Evolutionary conservation across 192 early-diverging fungal genomes (phyloP).

Genomic region (Rhizoclosmatium globosum): DNA sequence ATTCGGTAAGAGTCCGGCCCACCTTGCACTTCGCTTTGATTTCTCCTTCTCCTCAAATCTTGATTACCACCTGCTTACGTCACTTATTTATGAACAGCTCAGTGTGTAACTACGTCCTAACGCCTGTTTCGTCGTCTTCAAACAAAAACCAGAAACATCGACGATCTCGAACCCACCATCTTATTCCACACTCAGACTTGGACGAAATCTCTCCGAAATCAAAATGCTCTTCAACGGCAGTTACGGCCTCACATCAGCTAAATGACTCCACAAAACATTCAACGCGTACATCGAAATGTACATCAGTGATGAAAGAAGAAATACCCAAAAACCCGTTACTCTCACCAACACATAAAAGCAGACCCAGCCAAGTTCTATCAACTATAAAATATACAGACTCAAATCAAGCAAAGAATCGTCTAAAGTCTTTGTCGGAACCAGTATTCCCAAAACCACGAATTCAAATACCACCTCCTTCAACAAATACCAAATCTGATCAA

Average conservation of each 20-base stretch:
- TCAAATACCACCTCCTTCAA: not conserved
- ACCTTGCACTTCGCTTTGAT: no score
- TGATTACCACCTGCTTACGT: no score
- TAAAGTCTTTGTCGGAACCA: not conserved
- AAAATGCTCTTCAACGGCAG: not conserved
- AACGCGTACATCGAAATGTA: no score
- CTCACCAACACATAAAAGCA: no score
- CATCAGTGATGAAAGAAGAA: no score
- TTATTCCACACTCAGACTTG: no score
- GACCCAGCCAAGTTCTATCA: not conserved
- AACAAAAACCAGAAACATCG: not conserved
- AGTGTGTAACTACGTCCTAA: not conserved
- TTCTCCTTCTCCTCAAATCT: no score
- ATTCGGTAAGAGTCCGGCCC: no score
- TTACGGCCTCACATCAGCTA: no score
- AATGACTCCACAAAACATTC: no score
- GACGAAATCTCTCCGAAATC: not conserved
- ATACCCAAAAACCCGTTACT: no score
- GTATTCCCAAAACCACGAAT: not conserved
- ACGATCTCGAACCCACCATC: not conserved
- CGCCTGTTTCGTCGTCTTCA: not conserved
- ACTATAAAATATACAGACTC: slow-evolving; percentile 7
- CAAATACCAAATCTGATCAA: not conserved
- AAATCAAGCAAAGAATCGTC: not conserved
- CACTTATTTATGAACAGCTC: not conserved